Conservation (phyloP, 2,329 filamentous ascomycete species). For the Ceratocystis papillata region DNA sequence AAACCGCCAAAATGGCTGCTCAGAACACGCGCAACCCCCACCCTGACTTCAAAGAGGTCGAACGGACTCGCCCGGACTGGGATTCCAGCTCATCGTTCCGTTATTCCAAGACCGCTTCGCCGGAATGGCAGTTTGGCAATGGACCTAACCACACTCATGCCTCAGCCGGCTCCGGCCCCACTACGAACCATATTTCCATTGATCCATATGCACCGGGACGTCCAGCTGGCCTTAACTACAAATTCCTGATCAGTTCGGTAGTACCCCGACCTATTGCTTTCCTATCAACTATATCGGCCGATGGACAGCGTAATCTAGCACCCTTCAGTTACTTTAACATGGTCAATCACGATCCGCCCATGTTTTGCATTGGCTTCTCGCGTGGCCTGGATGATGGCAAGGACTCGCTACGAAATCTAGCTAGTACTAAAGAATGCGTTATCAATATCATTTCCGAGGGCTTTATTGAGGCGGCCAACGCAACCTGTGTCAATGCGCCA, state of each 20-base stretch:
- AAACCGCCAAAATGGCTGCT: constrained; percentile 18
- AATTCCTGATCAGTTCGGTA: constrained; percentile 74
- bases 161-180: constrained; percentile 28
- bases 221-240: constrained; percentile 67
- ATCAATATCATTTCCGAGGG: constrained; percentile 82
- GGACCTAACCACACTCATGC: constrained; percentile 48
- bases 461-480: constrained; percentile 79
- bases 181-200: constrained; percentile 58
- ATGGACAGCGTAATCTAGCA: constrained; percentile 58
- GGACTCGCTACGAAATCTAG: constrained; percentile 66
- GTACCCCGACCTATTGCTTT: constrained; percentile 71
- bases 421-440: constrained; percentile 61
- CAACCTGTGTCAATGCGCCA: constrained; percentile 66
- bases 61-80: constrained; percentile 54
- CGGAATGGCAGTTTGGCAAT: constrained; percentile 54
- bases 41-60: constrained; percentile 63
- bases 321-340: constrained; percentile 83
- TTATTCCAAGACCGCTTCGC: constrained; percentile 53
- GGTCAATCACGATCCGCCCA: constrained; percentile 73
- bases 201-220: constrained; percentile 67
- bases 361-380: constrained; percentile 56
- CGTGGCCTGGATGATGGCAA: constrained; percentile 47
- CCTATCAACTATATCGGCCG: constrained; percentile 51
- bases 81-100: constrained; percentile 39
- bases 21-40: constrained; percentile 51